These are phyloP conservation scores for Cyanodermella asteris DNA, from an alignment of 2,329 filamentous ascomycete species.

Conservation along the genomic window DNA sequence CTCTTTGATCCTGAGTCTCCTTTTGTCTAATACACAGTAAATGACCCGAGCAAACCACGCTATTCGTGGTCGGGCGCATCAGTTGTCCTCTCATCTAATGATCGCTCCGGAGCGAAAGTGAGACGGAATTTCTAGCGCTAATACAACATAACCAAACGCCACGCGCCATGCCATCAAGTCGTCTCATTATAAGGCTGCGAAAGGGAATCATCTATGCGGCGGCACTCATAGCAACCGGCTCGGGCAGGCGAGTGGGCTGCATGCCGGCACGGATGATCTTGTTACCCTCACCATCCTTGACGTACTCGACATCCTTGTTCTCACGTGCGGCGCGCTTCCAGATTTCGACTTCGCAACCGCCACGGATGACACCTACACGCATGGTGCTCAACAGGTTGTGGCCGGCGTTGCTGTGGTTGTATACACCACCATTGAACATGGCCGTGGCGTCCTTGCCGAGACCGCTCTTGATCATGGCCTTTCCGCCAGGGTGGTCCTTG, in stretches of 20 bases:
- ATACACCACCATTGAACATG: constrained; percentile 82
- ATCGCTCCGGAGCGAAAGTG: too few species aligned
- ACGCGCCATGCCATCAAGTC: too few species aligned
- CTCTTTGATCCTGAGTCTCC: too few species aligned
- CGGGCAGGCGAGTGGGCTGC: constrained; percentile 63
- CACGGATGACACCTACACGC: constrained; percentile 68
- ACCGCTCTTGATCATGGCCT: constrained; percentile 61
- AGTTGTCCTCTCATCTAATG: too few species aligned
- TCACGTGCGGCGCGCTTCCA: constrained; percentile 74
- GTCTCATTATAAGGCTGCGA: too few species aligned
- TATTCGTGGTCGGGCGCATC: too few species aligned
- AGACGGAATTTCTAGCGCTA: too few species aligned
- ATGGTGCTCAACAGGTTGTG: constrained; percentile 78
- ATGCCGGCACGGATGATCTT: constrained; percentile 68
- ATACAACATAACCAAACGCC: too few species aligned
- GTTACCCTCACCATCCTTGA: constrained; percentile 61
- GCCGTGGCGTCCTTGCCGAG: constrained; percentile 76
- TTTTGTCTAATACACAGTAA: too few species aligned
- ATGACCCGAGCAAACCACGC: too few species aligned
- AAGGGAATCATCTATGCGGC: too few species aligned
- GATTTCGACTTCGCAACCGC: constrained; percentile 76
- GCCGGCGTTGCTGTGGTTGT: constrained; percentile 73
- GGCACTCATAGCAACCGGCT: constrained; percentile 63
- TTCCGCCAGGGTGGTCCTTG: constrained; percentile 76
- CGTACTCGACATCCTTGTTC: constrained; percentile 60